These are phyloP conservation scores for Pichia ethanolica DNA, from an alignment of 805 yeast genomes.

Conservation along the genomic window DNA sequence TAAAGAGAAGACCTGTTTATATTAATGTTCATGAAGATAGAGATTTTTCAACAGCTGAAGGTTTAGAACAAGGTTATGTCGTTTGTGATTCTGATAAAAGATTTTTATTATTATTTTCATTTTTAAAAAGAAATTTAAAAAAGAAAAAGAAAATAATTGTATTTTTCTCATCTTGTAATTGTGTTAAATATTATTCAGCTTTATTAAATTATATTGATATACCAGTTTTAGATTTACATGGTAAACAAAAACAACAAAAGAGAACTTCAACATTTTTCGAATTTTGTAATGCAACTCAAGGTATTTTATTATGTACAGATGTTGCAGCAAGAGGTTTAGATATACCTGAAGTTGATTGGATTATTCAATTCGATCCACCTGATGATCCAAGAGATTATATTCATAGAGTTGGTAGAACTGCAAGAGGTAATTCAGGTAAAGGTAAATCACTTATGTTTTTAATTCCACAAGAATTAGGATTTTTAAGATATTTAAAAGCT, in stretches of 20 bases:
- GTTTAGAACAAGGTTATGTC: constrained; percentile 97
- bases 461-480: constrained; percentile 90
- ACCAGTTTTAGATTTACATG: constrained; percentile 94
- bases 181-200: constrained; percentile 94
- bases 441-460: constrained; percentile 95
- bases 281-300: constrained; percentile 94
- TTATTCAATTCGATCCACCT: constrained; percentile 97
- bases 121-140: constrained; percentile 85
- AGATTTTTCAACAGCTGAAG: constrained; percentile 88
- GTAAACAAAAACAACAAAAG: constrained; percentile 97
- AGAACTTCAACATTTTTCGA: constrained; percentile 97
- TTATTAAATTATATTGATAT: constrained; percentile 90
- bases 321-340: constrained; percentile 99
- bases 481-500: constrained; percentile 86
- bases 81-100: constrained; percentile 95
- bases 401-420: constrained; percentile 98
- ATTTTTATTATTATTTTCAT: constrained; percentile 82
- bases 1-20: constrained; percentile 87
- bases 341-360: constrained; percentile 99
- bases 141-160: constrained; percentile 93
- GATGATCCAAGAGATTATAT: constrained; percentile 99
- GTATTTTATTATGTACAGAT: constrained; percentile 90
- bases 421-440: constrained; percentile 82
- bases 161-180: constrained; percentile 91
- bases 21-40: constrained; percentile 86